Evolutionary conservation across 1,284 basidiomycete genomes (phyloP).

Genomic region (Cryptococcus amylolentus): DNA sequence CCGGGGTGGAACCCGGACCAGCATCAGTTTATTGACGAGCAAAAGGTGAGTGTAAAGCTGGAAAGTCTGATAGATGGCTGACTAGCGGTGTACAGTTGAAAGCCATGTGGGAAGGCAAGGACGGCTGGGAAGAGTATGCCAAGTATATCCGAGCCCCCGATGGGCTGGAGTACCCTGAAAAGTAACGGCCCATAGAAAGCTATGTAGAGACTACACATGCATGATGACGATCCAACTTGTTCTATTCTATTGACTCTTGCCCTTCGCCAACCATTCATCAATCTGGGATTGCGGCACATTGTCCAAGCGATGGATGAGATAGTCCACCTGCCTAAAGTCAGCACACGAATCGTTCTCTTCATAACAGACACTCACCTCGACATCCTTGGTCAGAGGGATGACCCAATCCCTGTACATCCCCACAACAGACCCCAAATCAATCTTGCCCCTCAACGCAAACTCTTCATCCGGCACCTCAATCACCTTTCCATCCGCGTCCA

Average conservation of each 20-base stretch:
- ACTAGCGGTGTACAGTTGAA: conserved; percentile 22
- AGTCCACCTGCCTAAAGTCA: conserved; percentile 67
- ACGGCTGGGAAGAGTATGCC: conserved; percentile 33
- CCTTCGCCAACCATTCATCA: conserved; percentile 56
- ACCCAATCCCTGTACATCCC: conserved; percentile 90
- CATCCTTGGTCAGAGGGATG: conserved; percentile 95
- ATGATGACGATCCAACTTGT: neutral
- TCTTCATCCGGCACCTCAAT: conserved; percentile 26
- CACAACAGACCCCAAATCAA: conserved; percentile 89
- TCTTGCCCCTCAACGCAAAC: conserved; percentile 58
- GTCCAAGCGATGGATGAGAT: conserved; percentile 77
- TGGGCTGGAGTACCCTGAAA: conserved; percentile 19
- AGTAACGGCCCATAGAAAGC: conserved; percentile 4
- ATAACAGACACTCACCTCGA: conserved; percentile 69
- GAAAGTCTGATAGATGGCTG: neutral
- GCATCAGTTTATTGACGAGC: conserved; percentile 36
- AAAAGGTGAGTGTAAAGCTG: conserved; percentile 24
- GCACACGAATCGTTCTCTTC: neutral
- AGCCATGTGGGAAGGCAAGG: conserved; percentile 30
- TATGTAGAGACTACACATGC: neutral
- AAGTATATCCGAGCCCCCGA: conserved; percentile 26
- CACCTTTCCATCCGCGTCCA: conserved; percentile 68
- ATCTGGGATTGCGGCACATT: conserved; percentile 75
- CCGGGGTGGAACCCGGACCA: conserved; percentile 40
- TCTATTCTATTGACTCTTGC: conserved; percentile 1